Evolutionary conservation across 2,329 filamentous ascomycete species (phyloP).

Genomic region (Lasiodiplodia hormozganensis): DNA sequence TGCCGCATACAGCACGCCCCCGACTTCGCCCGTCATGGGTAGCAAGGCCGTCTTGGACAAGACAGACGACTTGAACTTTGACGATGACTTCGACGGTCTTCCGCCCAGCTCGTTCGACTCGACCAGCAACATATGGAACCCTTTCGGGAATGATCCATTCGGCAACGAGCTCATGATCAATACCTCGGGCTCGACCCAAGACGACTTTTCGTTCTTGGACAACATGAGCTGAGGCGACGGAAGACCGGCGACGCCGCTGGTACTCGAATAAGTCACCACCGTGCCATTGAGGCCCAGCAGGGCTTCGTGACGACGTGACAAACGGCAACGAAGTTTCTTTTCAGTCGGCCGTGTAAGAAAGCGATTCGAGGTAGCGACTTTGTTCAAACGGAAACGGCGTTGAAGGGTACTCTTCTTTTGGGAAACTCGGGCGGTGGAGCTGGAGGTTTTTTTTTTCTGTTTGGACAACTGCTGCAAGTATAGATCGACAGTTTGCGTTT

Average conservation of each 20-base stretch:
- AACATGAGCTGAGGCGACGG: slow-evolving; percentile 12
- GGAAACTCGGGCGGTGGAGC: neutral
- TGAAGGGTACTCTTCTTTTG: slow-evolving; percentile 13
- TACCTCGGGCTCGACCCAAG: slow-evolving; percentile 17
- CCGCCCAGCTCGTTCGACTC: slow-evolving; percentile 9
- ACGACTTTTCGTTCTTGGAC: slow-evolving; percentile 19
- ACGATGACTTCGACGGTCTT: slow-evolving; percentile 20
- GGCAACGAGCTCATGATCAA: slow-evolving; percentile 23
- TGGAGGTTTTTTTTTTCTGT: neutral
- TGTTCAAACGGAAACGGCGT: slow-evolving; percentile 24
- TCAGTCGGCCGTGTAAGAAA: slow-evolving; percentile 21
- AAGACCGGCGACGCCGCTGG: neutral
- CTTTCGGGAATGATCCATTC: slow-evolving; percentile 19
- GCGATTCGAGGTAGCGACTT: slow-evolving; percentile 20
- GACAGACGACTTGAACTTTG: slow-evolving; percentile 18
- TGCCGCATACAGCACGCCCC: slow-evolving; percentile 46
- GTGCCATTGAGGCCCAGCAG: slow-evolving; percentile 6
- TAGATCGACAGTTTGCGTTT: slow-evolving; percentile 22
- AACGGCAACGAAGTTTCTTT: slow-evolving; percentile 24
- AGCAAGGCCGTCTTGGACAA: slow-evolving; percentile 10
- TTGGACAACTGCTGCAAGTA: neutral
- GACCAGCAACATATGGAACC: slow-evolving; percentile 16
- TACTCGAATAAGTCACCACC: neutral
- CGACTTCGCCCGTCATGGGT: slow-evolving; percentile 40
- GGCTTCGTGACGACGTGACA: slow-evolving; percentile 20